Evolutionary conservation across 2,329 filamentous ascomycete genomes (phyloP), one percentile per base, ranked within the genome.

Genomic region (Ceratocystis smalleyi): DNA sequence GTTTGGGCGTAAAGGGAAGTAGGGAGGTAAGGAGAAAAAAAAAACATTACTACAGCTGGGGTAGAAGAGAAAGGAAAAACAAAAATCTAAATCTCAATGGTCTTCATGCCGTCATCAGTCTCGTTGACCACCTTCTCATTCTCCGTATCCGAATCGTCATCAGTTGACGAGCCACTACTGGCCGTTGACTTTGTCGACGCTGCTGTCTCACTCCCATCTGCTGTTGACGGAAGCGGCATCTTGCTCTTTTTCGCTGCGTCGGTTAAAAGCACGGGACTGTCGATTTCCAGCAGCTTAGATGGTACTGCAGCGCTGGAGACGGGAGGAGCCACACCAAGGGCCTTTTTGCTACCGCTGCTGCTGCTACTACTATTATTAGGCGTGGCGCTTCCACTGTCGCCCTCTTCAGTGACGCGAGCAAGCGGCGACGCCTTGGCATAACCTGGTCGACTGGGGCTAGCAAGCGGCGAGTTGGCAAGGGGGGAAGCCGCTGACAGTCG

Each of bases 401-500:
- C 70, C 72, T 92, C 89, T 74, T 92, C 89, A 0, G 86, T 82
- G 15, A 92, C 88, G 68, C 86, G 80, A 61, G 87, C 86, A 65
- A 92, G 76, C 17, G 88, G 87, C 69, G 85, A 89, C 15, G 85
- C 80, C 70, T 90, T 85, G 68, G 83, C 82, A 67, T 81, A 83
- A 12, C 82, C 80, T 1, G 86, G 81, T 66, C 83, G 78, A 71
- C 83, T 87, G 22, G 86, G 84, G 69, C 84, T 88, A 8, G 77
- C 77, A 67, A 81, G 77, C 2, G 84, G 83, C 30, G 84, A 85
- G 62, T 55, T 55, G 24, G 51, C 51, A 30, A 55, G 51, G 15
- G 51, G 51, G 83, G 83, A 66, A 79, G 82, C 69, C 78, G 84
- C 64, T 17, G 64, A 66, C 30, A 87, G 81, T 55, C 88, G 81